phyloP scores from a whole-genome alignment of 768 basidiomycete genomes.

The Filobasidium floriforme region DNA sequence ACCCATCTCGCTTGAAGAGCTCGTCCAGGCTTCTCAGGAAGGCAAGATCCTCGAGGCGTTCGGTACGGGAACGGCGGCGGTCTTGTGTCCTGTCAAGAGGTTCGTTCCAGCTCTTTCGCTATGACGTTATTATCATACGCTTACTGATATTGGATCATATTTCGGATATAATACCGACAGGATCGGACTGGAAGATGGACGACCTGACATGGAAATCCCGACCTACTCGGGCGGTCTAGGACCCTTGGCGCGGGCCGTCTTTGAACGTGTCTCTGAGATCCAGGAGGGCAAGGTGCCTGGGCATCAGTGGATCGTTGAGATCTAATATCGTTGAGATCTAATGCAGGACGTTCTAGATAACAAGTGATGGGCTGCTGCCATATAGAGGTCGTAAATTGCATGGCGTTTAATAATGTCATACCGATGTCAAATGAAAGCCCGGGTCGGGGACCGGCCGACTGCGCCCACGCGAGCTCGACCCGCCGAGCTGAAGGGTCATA shows the following conservation, averaged over 20 bases:
- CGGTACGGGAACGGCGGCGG: slow-evolving; percentile 24
- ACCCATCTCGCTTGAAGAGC: slow-evolving; percentile 14
- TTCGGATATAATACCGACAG: neutral
- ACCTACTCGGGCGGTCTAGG: slow-evolving; percentile 18
- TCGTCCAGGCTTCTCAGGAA: slow-evolving; percentile 3
- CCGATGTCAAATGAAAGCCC: too few species aligned
- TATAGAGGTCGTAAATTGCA: too few species aligned
- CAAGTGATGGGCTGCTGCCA: too few species aligned
- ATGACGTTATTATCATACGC: neutral
- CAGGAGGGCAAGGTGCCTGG: slow-evolving; percentile 23
- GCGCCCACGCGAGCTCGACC: too few species aligned
- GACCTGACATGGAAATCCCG: slow-evolving; percentile 13
- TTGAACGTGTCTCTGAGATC: slow-evolving; percentile 20
- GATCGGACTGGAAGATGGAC: slow-evolving; percentile 21
- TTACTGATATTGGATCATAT: neutral
- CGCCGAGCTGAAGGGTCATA: too few species aligned
- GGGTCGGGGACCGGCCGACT: too few species aligned
- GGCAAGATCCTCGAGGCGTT: slow-evolving; percentile 24
- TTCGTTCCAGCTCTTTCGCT: neutral
- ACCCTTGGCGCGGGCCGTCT: slow-evolving; percentile 22
- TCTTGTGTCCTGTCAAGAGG: slow-evolving; percentile 21
- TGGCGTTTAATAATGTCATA: too few species aligned
- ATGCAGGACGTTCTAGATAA: too few species aligned
- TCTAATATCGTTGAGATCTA: neutral
- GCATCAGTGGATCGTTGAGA: slow-evolving; percentile 16